Conservation (phyloP, 2,329 filamentous ascomycete genomes). For the Penicillium sp. region DNA sequence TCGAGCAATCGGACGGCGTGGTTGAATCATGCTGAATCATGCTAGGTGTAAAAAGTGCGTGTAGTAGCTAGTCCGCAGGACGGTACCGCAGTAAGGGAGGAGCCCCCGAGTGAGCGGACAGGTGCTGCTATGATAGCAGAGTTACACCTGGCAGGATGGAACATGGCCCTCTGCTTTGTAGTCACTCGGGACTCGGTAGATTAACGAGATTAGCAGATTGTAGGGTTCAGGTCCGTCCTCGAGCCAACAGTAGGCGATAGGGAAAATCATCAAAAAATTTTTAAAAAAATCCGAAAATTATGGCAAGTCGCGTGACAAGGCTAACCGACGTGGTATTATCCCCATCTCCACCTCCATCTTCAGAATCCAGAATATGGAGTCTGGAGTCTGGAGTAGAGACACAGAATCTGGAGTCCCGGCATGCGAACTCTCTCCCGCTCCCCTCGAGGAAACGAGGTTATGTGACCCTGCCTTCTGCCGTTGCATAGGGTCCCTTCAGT, state of each 20-base stretch:
- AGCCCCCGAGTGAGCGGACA: background rate
- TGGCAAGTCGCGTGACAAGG: background rate
- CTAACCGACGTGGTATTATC: constrained; percentile 7
- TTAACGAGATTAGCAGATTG: background rate
- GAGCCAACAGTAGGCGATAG: background rate
- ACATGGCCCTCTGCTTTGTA: constrained; percentile 4
- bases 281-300: no score
- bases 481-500: constrained; percentile 12
- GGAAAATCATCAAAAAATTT: background rate
- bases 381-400: background rate
- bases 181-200: background rate
- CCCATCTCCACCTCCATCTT: background rate
- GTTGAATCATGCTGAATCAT: no score
- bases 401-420: background rate
- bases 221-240: background rate
- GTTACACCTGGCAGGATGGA: constrained; percentile 25
- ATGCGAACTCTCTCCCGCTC: background rate
- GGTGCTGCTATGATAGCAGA: constrained; percentile 27
- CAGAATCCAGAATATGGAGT: background rate
- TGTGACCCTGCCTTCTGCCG: constrained; percentile 10
- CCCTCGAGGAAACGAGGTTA: constrained; percentile 3
- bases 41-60: no score
- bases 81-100: background rate
- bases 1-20: no score
- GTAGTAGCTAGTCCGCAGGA: background rate